These are phyloP conservation scores for Eutrema yunnanense DNA, from an alignment of 345 rosid genomes.

Conservation along the genomic window DNA sequence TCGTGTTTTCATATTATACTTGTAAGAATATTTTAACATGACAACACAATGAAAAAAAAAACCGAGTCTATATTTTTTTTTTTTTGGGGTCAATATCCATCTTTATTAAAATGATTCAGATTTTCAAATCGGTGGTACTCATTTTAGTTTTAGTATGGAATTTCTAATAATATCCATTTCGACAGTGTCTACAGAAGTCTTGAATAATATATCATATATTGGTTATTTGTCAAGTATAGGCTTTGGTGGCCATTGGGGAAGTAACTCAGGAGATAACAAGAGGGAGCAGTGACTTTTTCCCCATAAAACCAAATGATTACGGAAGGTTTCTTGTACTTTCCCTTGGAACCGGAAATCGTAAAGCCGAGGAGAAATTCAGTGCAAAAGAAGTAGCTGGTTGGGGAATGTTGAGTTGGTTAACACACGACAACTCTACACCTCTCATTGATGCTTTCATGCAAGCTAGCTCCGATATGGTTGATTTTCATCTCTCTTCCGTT, in stretches of 20 bases:
- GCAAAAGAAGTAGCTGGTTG: slow-evolving; percentile 50
- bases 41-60: background rate
- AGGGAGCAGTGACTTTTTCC: slow-evolving; percentile 36
- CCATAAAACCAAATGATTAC: slow-evolving; percentile 42
- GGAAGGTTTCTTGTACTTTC: slow-evolving; percentile 50
- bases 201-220: background rate
- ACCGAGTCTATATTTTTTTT: no score
- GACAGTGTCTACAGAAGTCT: background rate
- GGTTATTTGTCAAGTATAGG: slow-evolving; percentile 21
- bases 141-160: no score
- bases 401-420: slow-evolving; percentile 67
- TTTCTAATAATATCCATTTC: no score
- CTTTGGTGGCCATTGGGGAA: slow-evolving; percentile 46
- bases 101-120: no score
- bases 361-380: slow-evolving; percentile 31
- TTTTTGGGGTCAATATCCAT: no score
- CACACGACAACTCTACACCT: slow-evolving; percentile 42
- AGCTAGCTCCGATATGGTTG: slow-evolving; percentile 65
- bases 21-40: no score
- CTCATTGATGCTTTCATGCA: slow-evolving; percentile 51
- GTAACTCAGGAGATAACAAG: slow-evolving; percentile 42
- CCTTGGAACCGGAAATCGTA: slow-evolving; percentile 49
- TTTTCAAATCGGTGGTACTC: no score
- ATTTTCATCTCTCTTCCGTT: slow-evolving; percentile 42
- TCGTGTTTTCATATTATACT: background rate